Evolutionary conservation across 306 rosid genomes (phyloP).

Genomic region (Malus fusca): DNA sequence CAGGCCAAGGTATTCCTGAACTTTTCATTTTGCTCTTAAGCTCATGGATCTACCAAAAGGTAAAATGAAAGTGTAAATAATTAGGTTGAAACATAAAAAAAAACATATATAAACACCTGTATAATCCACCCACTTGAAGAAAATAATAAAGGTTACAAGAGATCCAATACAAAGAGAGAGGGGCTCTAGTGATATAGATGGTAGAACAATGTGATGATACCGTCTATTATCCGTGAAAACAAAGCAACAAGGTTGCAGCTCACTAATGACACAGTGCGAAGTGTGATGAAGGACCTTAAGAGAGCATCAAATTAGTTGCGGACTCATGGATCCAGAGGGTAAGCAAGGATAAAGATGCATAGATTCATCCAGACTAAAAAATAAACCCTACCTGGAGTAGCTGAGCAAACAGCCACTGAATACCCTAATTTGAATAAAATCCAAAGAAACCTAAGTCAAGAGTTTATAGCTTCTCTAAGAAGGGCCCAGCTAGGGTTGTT

Average conservation of each 20-base stretch:
- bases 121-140: background rate
- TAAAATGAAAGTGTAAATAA: background rate
- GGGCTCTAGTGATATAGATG: background rate
- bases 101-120: background rate
- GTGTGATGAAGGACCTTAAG: background rate
- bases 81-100: background rate
- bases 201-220: background rate
- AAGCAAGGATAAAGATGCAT: background rate
- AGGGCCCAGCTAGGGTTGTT: no score
- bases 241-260: background rate
- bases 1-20: slow-evolving; percentile 28
- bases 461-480: no score
- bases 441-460: no score
- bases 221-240: background rate
- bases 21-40: slow-evolving; percentile 22
- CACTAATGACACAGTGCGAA: background rate
- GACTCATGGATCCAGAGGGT: background rate
- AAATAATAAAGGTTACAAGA: background rate
- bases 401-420: background rate
- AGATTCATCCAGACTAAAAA: background rate
- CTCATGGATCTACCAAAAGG: slow-evolving; percentile 7
- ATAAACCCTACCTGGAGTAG: background rate
- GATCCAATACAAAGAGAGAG: background rate
- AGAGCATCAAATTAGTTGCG: background rate
- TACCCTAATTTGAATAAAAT: no score